Evolutionary conservation across 495 filamentous ascomycete species (phyloP), one percentile per base, ranked within the genome.

Genomic region (Podospora pseudopauciseta): DNA sequence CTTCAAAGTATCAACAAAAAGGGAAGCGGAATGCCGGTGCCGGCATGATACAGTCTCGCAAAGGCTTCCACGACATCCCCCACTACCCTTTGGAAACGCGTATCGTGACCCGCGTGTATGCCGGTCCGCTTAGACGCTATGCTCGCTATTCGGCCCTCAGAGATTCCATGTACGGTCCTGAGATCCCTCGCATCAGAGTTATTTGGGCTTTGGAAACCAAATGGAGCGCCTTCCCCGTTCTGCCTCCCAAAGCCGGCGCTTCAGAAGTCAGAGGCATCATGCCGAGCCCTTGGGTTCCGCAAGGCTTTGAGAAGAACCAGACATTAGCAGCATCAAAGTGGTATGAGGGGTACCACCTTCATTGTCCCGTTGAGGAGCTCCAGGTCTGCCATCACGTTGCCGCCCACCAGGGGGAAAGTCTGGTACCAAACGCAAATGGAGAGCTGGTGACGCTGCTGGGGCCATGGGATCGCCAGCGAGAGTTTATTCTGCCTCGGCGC

Each of bases 31-130:
- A 72, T 57, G 44, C 66, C 23, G 66, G 70, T 6, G 70, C 67
- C 66, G 72, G 72, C 63, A 72, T 72, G 75, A 69, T 72, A 54
- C 69, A 73, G 63, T 61, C 69, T 30, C 71, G 70, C 39, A 75
- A 75, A 55, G 39, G 67, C 53, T 76, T 76, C 34, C 68, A 77
- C 67, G 75, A 82, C 68, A 80, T 82, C 27, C 76, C 78, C 11
- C 73, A 73, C 7, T 83, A 83, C 60, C 81, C 81, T 3, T 76
- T 78, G 7, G 81, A 83, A 67, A 76, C 79, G 2, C 75, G 80
- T 27, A 81, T 78, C 72, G 80, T 80, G 65, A 82, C 81, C 2
- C 80, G 81, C 56, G 77, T 80, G 26, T 83, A 82, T 65, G 75
- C 79, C 64, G 81, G 81, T 2, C 80, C 80, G 15, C 73, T 83